phyloP scores from a whole-genome alignment of 2,329 filamentous ascomycete species.

The Neonectria coccinea region DNA sequence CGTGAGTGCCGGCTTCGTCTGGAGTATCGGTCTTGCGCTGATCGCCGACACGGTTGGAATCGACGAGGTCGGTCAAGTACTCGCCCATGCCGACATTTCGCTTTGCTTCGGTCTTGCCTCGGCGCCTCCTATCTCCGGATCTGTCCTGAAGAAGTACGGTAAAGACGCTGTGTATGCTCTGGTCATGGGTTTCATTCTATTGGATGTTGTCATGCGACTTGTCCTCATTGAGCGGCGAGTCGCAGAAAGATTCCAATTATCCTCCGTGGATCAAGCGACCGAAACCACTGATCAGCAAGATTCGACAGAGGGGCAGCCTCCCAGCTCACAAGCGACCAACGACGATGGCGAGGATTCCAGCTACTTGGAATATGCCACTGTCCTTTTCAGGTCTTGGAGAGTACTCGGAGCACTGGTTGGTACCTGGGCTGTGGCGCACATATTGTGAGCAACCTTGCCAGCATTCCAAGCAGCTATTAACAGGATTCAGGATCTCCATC shows the following conservation, averaged over 20 bases:
- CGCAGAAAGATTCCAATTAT: conserved; percentile 7
- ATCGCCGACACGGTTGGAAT: conserved; percentile 27
- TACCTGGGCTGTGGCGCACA: conserved; percentile 30
- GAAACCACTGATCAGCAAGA: not conserved
- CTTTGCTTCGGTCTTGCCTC: conserved; percentile 27
- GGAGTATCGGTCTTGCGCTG: conserved; percentile 32
- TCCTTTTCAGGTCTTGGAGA: conserved; percentile 29
- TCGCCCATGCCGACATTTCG: conserved; percentile 27
- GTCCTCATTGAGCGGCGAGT: conserved; percentile 25
- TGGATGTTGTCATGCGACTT: conserved; percentile 29
- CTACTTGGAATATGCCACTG: conserved; percentile 13
- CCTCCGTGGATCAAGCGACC: not conserved
- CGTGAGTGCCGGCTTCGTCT: conserved; percentile 24
- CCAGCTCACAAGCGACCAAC: not conserved
- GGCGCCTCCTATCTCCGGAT: conserved; percentile 19
- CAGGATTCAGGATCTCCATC: conserved; percentile 23
- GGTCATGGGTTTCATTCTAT: conserved; percentile 20
- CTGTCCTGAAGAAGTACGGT: conserved; percentile 7
- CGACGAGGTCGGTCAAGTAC: conserved; percentile 11
- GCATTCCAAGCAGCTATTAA: not conserved
- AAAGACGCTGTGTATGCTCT: conserved; percentile 25
- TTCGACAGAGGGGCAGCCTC: not conserved
- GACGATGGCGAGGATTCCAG: not conserved
- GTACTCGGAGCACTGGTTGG: conserved; percentile 26
- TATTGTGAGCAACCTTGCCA: conserved; percentile 19